Base-by-base conservation (phyloP, 352 stramenopile species). In the Nothophytophthora sp. region DNA sequence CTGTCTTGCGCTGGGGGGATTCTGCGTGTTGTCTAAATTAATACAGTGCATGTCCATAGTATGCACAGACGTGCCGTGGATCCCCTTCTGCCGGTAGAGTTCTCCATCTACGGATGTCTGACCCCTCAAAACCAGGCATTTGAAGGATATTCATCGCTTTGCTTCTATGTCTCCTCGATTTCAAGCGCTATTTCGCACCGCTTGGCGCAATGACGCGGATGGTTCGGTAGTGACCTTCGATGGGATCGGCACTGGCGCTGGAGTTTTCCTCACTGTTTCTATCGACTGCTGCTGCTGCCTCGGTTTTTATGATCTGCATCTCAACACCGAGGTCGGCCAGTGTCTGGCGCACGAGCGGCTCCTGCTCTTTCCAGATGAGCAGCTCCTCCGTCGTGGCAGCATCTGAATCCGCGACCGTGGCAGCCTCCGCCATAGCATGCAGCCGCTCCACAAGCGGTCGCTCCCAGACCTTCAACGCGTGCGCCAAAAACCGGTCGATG, bases 381-480 rank as follows among this genome's bases (percentile, higher is more conserved):
- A 86, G 54, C 35, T 80, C 51, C 8, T 76, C 58, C 15, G 58
- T 50, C 33, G 15, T 10, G 12, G 16, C 37, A 4, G 32, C 20
- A 6, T 60, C 46, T 28, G 27, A 12, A 37, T 20, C 55, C 44
- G 50, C 40, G 16, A 24, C n/a, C 30, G 55, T 64, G 13, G 66
- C 52, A 5, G 37, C 29, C 29, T 76, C 37, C 6, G 63, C 55
- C 56, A 82, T 77, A 22, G 41, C 47, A 11, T 30, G 50, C 12
- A 91, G 50, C 22, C 61, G 61, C 36, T 73, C 57, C 8, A 68
- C 62, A n/a, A 94, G 69, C 1, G 81, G 81, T 25, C 52, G 52
- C 43, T 86, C 63, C 84, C 84, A 95, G 12, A 86, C 72, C 16
- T 68, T 47, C 55, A 90, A 74, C 23, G 80, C 80, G 36, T 88